Percentiles rank a stretch among this genome's conserved stretches.
Evolutionary conservation across 208 protist genomes (phyloP).

Genomic region (Trypanosoma grayi): DNA sequence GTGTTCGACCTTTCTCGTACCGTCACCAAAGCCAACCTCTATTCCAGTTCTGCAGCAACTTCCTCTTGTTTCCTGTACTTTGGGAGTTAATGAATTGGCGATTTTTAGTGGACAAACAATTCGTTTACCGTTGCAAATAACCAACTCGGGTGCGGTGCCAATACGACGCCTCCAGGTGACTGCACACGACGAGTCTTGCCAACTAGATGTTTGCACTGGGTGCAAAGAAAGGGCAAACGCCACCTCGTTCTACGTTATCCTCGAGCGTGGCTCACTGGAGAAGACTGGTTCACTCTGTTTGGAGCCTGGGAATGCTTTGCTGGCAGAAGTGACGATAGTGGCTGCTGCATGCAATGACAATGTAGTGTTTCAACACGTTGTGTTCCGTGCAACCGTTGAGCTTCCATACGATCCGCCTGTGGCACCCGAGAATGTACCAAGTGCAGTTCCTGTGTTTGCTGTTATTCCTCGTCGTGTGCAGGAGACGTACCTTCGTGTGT

Average conservation of each 20-base stretch:
- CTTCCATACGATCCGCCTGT: constrained; percentile 56
- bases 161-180: constrained; percentile 67
- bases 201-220: constrained; percentile 77
- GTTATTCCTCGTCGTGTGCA: constrained; percentile 81
- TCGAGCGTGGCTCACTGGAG: constrained; percentile 58
- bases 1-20: constrained; percentile 32
- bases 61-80: constrained; percentile 70
- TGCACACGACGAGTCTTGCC: constrained; percentile 78
- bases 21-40: constrained; percentile 37
- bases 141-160: constrained; percentile 69
- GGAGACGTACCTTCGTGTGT: constrained; percentile 84
- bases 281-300: constrained; percentile 32
- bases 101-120: constrained; percentile 79
- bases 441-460: constrained; percentile 82
- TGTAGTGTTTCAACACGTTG: constrained; percentile 53
- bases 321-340: constrained; percentile 52
- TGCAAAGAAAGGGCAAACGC: constrained; percentile 68
- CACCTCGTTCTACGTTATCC: constrained; percentile 37
- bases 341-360: constrained; percentile 47
- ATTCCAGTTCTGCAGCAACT: constrained; percentile 78
- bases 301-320: constrained; percentile 57
- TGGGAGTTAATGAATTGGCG: constrained; percentile 68
- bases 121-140: constrained; percentile 61
- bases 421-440: constrained; percentile 63
- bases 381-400: constrained; percentile 77